A percentile compares a stretch with the other conserved stretches of the same genome.
These are phyloP conservation scores for Penicillium concentricum DNA, from an alignment of 2,329 filamentous ascomycete genomes.

Conservation along the genomic window DNA sequence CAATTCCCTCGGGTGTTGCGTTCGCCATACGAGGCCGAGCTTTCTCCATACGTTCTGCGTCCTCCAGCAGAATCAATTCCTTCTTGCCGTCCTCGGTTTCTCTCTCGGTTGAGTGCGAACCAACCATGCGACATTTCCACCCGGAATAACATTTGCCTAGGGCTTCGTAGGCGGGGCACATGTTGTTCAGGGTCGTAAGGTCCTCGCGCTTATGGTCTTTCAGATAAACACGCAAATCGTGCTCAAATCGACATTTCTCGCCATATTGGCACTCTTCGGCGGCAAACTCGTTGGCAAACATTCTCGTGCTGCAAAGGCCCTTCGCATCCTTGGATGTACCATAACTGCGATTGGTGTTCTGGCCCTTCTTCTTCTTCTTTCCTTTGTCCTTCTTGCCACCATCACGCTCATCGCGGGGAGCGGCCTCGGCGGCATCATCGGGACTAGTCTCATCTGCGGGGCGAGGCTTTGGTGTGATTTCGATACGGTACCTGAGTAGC, in stretches of 20 bases:
- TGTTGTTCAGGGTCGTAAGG: conserved; percentile 66
- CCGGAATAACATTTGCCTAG: conserved; percentile 77
- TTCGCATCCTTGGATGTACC: conserved; percentile 76
- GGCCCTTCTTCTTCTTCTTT: conserved; percentile 62
- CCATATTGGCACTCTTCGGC: conserved; percentile 73
- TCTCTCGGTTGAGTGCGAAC: conserved; percentile 80
- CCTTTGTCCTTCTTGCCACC: conserved; percentile 36
- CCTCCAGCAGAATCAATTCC: conserved; percentile 71
- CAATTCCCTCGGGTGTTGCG: conserved; percentile 59
- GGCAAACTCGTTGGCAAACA: conserved; percentile 74
- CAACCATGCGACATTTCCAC: conserved; percentile 92
- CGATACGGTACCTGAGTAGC: conserved; percentile 30
- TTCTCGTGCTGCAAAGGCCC: conserved; percentile 73
- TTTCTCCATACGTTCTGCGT: conserved; percentile 49
- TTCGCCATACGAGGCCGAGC: conserved; percentile 29
- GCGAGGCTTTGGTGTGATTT: conserved; percentile 17
- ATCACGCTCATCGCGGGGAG: conserved; percentile 45
- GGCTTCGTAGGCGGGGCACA: conserved; percentile 77
- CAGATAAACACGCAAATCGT: conserved; percentile 83
- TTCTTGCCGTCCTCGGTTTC: conserved; percentile 75
- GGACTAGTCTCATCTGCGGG: conserved; percentile 38
- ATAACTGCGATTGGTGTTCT: conserved; percentile 81
- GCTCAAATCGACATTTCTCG: conserved; percentile 75
- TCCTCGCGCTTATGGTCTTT: conserved; percentile 78
- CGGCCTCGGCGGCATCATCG: conserved; percentile 61